A percentile compares a stretch with the other conserved stretches of the same genome.
phyloP scores from a whole-genome alignment of 2,329 filamentous ascomycete species.

The Cryphonectria parasitica region DNA sequence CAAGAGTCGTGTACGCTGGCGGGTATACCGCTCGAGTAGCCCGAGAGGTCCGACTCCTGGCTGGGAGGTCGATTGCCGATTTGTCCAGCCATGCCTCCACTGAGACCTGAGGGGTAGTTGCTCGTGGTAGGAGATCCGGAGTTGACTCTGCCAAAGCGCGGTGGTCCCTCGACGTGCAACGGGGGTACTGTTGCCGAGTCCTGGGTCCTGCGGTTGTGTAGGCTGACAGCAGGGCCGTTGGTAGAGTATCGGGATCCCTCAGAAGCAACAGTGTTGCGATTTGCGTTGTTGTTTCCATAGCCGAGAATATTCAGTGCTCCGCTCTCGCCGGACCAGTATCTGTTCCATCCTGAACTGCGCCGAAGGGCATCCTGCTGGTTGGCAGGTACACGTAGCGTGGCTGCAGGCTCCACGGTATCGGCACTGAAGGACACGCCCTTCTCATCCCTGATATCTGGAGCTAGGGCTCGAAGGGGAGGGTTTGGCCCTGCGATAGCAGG shows the following conservation, averaged over 20 bases:
- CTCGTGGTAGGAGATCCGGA: slow-evolving; percentile 72
- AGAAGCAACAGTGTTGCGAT: slow-evolving; percentile 56
- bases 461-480: slow-evolving; percentile 22
- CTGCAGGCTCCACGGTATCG: slow-evolving; percentile 42
- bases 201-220: slow-evolving; percentile 55
- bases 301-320: slow-evolving; percentile 65
- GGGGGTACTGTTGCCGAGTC: slow-evolving; percentile 74
- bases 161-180: slow-evolving; percentile 63
- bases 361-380: slow-evolving; percentile 50
- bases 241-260: slow-evolving; percentile 63
- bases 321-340: slow-evolving; percentile 77
- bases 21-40: slow-evolving; percentile 68
- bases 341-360: slow-evolving; percentile 75
- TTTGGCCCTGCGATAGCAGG: slow-evolving; percentile 44
- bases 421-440: slow-evolving; percentile 46
- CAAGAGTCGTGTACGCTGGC: slow-evolving; percentile 64
- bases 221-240: slow-evolving; percentile 33
- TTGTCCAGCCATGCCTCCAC: slow-evolving; percentile 63
- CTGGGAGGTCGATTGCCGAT: slow-evolving; percentile 61
- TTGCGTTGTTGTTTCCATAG: slow-evolving; percentile 51
- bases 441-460: slow-evolving; percentile 42
- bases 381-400: slow-evolving; percentile 39
- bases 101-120: slow-evolving; percentile 56
- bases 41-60: slow-evolving; percentile 51
- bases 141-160: slow-evolving; percentile 67